A percentile compares a stretch with the other conserved stretches of the same genome.
Conservation (phyloP, 768 basidiomycete species). For the Lactarius evosmus region DNA sequence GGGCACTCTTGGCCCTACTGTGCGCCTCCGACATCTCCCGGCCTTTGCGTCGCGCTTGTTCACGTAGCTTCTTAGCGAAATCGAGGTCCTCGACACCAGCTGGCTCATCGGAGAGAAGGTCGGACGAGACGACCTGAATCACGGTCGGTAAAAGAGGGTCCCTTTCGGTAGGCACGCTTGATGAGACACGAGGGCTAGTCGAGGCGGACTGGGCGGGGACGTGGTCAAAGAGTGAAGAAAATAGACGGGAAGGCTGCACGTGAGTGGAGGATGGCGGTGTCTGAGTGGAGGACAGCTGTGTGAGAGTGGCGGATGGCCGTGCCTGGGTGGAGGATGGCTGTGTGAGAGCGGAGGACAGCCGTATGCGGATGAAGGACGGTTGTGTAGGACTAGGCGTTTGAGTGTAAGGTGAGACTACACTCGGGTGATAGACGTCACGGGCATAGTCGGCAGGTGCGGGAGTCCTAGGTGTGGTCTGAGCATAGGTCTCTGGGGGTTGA, state of each 20-base stretch:
- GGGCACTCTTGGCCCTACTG: constrained; percentile 8
- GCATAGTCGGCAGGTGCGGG: neutral
- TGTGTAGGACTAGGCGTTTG: neutral
- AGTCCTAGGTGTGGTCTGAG: neutral
- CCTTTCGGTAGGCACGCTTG: neutral
- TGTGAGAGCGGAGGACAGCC: neutral
- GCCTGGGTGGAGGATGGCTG: too few species aligned
- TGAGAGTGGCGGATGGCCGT: neutral
- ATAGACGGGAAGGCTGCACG: neutral
- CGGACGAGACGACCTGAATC: too few species aligned
- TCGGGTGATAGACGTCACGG: neutral
- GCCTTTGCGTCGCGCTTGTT: neutral
- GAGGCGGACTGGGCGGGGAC: neutral
- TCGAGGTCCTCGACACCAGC: neutral
- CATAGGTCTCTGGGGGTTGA: neutral
- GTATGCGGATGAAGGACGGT: too few species aligned
- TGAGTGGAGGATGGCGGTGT: neutral
- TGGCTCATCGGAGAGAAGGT: neutral
- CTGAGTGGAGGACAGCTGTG: neutral
- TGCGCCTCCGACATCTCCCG: neutral
- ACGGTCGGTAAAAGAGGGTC: neutral
- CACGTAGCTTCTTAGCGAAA: neutral
- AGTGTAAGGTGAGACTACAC: neutral
- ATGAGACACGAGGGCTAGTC: neutral
- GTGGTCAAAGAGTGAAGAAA: too few species aligned